A percentile compares a stretch with the other conserved stretches of the same genome.
These are phyloP conservation scores for Dissoconium aciculare DNA, from an alignment of 2,329 filamentous ascomycete species.

Conservation along the genomic window DNA sequence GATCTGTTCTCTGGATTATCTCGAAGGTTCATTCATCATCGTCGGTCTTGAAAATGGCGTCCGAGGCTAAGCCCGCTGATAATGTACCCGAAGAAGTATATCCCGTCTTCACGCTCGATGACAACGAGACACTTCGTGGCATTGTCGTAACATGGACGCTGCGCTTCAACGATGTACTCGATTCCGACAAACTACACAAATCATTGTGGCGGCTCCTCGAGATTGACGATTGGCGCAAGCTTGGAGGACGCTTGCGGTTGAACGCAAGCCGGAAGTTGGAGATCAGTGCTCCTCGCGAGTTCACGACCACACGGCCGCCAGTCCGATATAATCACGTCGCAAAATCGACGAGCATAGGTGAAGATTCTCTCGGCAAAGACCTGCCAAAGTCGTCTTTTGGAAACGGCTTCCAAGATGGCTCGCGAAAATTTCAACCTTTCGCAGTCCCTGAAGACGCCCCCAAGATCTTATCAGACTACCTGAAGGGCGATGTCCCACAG, in stretches of 20 bases:
- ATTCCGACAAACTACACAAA: constrained; percentile 4
- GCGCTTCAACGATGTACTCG: constrained; percentile 8
- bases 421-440: neutral
- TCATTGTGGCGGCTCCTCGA: constrained; percentile 2
- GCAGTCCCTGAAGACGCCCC: constrained; percentile 10
- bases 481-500: constrained; percentile 31
- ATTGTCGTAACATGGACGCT: constrained; percentile 7
- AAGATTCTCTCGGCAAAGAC: neutral
- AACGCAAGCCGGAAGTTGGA: neutral
- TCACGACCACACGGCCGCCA: constrained; percentile 1
- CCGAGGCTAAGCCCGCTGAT: too few relatives aligned
- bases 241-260: constrained; percentile 3
- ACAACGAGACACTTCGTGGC: constrained; percentile 2
- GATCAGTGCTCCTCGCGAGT: constrained; percentile 2
- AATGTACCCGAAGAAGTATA: constrained; percentile 13
- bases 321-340: constrained; percentile 2
- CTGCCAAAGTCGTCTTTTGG: neutral
- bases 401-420: neutral
- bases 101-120: constrained; percentile 4
- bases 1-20: too few relatives aligned
- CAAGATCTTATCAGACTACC: constrained; percentile 26
- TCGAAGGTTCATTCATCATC: too few relatives aligned
- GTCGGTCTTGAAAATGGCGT: too few relatives aligned
- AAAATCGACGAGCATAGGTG: constrained; percentile 1
- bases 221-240: constrained; percentile 4